Evolutionary conservation across 2,329 filamentous ascomycete genomes (phyloP).

Genomic region (Talaromyces sp.): DNA sequence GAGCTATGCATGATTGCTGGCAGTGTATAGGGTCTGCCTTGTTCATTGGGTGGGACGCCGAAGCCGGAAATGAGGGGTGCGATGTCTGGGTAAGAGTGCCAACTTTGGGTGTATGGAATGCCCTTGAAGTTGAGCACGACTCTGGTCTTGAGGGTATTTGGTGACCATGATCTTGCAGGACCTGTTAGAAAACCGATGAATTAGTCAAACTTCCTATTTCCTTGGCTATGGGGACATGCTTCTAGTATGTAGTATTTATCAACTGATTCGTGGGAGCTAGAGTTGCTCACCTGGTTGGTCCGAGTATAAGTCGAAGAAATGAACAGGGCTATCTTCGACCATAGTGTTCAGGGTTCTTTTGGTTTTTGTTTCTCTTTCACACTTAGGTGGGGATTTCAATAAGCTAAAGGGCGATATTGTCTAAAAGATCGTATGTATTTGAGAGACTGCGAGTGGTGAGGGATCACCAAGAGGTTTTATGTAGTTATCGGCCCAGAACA

Average conservation of each 20-base stretch:
- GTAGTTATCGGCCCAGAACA: no score
- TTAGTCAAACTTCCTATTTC: no score
- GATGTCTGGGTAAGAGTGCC: slow-evolving; percentile 24
- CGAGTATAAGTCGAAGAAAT: slow-evolving; percentile 36
- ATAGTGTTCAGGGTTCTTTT: slow-evolving; percentile 4
- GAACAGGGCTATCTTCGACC: slow-evolving; percentile 25
- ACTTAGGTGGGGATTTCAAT: no score
- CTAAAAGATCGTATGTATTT: no score
- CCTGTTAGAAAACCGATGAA: slow-evolving; percentile 16
- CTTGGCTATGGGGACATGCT: no score
- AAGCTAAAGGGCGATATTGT: no score
- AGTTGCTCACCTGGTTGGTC: slow-evolving; percentile 22
- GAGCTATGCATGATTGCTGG: slow-evolving; percentile 34
- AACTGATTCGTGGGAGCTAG: no score
- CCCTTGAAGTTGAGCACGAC: slow-evolving; percentile 27
- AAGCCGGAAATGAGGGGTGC: slow-evolving; percentile 25
- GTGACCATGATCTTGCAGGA: slow-evolving; percentile 31
- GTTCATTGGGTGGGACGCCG: slow-evolving; percentile 21
- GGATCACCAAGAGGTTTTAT: no score
- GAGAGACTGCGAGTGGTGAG: no score
- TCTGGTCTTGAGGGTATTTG: slow-evolving; percentile 24
- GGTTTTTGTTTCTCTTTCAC: no score
- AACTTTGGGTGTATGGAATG: slow-evolving; percentile 26
- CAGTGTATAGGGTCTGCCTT: slow-evolving; percentile 28
- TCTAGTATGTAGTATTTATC: no score